Evolutionary conservation across 768 basidiomycete species (phyloP).

Genomic region (Boletus fagicola): DNA sequence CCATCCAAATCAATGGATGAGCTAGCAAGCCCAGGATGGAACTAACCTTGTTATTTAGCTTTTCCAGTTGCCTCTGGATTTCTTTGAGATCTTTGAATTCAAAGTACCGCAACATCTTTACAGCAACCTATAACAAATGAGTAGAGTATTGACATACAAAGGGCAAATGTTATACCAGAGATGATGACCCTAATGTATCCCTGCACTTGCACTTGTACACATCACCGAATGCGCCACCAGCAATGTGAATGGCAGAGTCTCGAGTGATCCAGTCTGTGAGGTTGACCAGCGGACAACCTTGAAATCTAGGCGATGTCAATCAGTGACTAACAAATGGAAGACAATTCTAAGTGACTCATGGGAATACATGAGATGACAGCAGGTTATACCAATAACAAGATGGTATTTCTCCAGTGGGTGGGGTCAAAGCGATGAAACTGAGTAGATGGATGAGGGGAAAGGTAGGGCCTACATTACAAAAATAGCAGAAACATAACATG

Average conservation of each 20-base stretch:
- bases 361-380: not conserved
- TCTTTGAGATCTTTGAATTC: not conserved
- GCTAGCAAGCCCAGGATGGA: too few species aligned
- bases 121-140: not conserved
- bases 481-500: too few species aligned
- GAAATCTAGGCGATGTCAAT: not conserved
- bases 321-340: not conserved
- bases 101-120: not conserved
- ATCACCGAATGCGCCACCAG: not conserved
- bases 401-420: not conserved
- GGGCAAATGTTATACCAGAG: not conserved
- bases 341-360: not conserved
- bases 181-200: not conserved
- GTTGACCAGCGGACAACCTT: not conserved
- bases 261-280: constrained; percentile 1
- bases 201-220: constrained; percentile 6
- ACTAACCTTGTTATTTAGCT: not conserved
- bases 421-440: not conserved
- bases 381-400: too few species aligned
- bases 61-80: not conserved
- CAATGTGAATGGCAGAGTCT: not conserved
- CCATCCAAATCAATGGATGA: not conserved
- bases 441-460: not conserved
- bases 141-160: not conserved
- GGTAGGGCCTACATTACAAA: too few species aligned